phyloP scores from a whole-genome alignment of 164 flowering plant genomes.

The Echeveria elegans region DNA sequence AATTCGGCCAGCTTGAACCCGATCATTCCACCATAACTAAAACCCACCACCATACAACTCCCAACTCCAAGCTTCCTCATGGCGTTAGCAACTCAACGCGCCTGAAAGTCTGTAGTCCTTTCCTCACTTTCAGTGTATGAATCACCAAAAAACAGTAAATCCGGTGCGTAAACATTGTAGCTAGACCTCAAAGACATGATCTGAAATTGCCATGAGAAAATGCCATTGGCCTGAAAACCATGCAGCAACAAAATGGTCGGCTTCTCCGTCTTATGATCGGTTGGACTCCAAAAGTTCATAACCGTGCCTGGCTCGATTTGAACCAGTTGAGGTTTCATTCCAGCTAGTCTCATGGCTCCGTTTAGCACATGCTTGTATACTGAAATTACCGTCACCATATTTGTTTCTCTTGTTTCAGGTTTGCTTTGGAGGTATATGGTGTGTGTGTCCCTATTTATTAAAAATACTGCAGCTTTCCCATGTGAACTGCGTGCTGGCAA shows the following conservation, averaged over 20 bases:
- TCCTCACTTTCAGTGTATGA: conserved; percentile 21
- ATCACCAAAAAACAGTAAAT: conserved; percentile 36
- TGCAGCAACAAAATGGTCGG: conserved; percentile 29
- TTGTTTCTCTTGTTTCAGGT: not conserved
- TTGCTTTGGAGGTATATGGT: too few relatives aligned
- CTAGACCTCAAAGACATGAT: conserved; percentile 16
- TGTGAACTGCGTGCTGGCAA: too few relatives aligned
- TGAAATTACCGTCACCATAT: conserved; percentile 26
- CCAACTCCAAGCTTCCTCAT: conserved; percentile 25
- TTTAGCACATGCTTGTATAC: conserved; percentile 13
- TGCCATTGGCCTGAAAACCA: conserved; percentile 26
- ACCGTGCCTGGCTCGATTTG: conserved; percentile 32
- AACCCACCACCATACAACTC: conserved; percentile 26
- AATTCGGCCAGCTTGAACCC: conserved; percentile 29
- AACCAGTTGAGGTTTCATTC: conserved; percentile 18
- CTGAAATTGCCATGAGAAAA: conserved; percentile 31
- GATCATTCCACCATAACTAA: conserved; percentile 36
- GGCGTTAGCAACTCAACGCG: conserved; percentile 25
- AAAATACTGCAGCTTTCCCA: too few relatives aligned
- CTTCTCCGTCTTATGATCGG: conserved; percentile 8
- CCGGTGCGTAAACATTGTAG: conserved; percentile 34
- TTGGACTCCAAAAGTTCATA: conserved; percentile 32
- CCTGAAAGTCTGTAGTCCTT: conserved; percentile 26
- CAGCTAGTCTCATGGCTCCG: conserved; percentile 19
- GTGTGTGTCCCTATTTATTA: too few relatives aligned